These are phyloP conservation scores for Chlamydomonas sphaeroides DNA, from an alignment of 139 green algal genomes.

Conservation along the genomic window DNA sequence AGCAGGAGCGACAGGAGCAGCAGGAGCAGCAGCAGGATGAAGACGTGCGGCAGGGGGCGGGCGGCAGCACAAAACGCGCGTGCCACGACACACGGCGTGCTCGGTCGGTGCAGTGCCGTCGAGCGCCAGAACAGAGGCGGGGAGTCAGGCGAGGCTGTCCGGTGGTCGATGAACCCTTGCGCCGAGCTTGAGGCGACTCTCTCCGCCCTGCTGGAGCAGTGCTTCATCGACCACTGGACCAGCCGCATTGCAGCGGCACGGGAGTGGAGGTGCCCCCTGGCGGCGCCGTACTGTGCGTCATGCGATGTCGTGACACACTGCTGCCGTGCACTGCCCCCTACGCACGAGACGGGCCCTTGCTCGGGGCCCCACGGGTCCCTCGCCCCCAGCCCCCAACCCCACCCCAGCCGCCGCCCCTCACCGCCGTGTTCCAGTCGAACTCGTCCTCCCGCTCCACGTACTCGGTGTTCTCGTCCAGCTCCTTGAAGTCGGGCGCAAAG, in stretches of 20 bases:
- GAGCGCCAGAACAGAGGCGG: too few species aligned
- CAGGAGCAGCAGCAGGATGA: neutral
- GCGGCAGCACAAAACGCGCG: too few species aligned
- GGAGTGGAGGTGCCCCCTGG: too few species aligned
- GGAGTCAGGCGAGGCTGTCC: too few species aligned
- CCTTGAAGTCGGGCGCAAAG: conserved; percentile 95
- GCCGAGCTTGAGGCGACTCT: too few species aligned
- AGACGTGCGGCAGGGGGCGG: neutral
- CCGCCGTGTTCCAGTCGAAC: conserved; percentile 84
- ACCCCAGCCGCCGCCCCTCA: neutral
- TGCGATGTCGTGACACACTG: neutral
- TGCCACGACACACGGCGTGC: neutral
- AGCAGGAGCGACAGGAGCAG: neutral
- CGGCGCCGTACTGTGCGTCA: too few species aligned
- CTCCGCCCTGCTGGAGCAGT: too few species aligned
- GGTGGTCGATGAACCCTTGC: too few species aligned
- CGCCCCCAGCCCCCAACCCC: neutral
- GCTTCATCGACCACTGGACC: too few species aligned
- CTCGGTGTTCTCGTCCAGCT: conserved; percentile 91
- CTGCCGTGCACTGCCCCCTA: neutral
- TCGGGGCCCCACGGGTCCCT: neutral
- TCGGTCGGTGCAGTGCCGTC: neutral
- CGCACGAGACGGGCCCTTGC: neutral
- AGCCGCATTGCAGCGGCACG: too few species aligned
- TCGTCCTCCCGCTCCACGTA: conserved; percentile 95